Conservation (phyloP, 441 rosid genomes). For the Biscutella laevigata region DNA sequence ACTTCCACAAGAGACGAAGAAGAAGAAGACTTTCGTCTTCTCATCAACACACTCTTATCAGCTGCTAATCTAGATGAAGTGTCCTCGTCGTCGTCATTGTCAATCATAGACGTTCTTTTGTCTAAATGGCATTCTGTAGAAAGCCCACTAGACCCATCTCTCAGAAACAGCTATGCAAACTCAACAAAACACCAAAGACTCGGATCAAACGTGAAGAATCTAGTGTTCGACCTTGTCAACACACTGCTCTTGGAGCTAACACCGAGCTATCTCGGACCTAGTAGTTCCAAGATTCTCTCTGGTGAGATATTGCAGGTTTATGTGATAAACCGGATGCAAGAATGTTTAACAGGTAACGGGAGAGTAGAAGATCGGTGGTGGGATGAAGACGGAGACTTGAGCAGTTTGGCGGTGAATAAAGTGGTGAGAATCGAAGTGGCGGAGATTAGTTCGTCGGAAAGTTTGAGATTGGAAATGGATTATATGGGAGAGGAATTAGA, state of each 20-base stretch:
- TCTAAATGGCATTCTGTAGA: slow-evolving; percentile 67
- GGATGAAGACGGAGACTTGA: slow-evolving; percentile 46
- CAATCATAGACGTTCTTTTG: slow-evolving; percentile 15
- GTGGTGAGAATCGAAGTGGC: slow-evolving; percentile 61
- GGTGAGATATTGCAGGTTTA: slow-evolving; percentile 30
- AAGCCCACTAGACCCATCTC: slow-evolving; percentile 63
- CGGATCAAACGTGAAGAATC: slow-evolving; percentile 47
- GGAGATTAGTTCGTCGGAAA: slow-evolving; percentile 52
- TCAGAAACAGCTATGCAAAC: slow-evolving; percentile 48
- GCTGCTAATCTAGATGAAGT: slow-evolving; percentile 39
- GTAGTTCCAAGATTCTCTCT: background rate
- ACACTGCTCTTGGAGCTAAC: slow-evolving; percentile 41
- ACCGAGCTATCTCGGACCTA: slow-evolving; percentile 23
- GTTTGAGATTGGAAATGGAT: slow-evolving; percentile 44
- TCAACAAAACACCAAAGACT: slow-evolving; percentile 44
- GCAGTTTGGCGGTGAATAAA: slow-evolving; percentile 53
- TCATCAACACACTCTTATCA: slow-evolving; percentile 49
- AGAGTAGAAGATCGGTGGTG: slow-evolving; percentile 24
- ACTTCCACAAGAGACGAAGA: slow-evolving; percentile 29
- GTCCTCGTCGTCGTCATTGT: slow-evolving; percentile 13
- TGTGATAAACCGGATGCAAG: slow-evolving; percentile 53
- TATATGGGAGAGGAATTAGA: slow-evolving; percentile 50
- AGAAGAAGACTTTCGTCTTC: slow-evolving; percentile 45
- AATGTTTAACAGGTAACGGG: slow-evolving; percentile 40
- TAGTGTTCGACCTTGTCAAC: slow-evolving; percentile 61